Conservation (phyloP, 2,329 filamentous ascomycete species). For the Macrophomina tecta region DNA sequence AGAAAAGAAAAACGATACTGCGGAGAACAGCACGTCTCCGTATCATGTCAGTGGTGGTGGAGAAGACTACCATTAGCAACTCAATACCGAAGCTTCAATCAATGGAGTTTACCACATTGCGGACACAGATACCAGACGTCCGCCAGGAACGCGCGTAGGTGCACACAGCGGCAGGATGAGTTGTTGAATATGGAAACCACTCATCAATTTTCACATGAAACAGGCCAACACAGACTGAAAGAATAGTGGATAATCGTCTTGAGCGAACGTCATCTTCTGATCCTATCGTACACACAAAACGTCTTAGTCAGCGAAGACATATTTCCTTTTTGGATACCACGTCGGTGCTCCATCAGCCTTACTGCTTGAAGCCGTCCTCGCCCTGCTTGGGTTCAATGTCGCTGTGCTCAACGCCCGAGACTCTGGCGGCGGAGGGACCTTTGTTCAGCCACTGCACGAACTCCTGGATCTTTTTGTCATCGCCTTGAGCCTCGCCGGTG, state of each 20-base stretch:
- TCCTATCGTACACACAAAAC: constrained; percentile 10
- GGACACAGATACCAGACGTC: too few species aligned
- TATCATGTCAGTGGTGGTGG: too few species aligned
- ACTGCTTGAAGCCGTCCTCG: constrained; percentile 65
- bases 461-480: constrained; percentile 66
- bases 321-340: background rate
- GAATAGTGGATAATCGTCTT: background rate
- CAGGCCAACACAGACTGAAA: too few species aligned
- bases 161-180: too few species aligned
- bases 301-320: background rate
- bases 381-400: constrained; percentile 69
- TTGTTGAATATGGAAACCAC: background rate
- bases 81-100: too few species aligned
- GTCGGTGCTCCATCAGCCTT: constrained; percentile 1
- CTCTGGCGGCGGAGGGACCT: constrained; percentile 74
- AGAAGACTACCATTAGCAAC: too few species aligned
- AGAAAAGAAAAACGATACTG: too few species aligned
- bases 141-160: too few species aligned
- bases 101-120: too few species aligned
- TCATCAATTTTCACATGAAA: background rate
- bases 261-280: constrained; percentile 10
- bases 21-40: too few species aligned
- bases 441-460: constrained; percentile 77
- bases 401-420: constrained; percentile 75
- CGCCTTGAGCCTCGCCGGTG: constrained; percentile 85